Conservation (phyloP, 2,329 filamentous ascomycete species). For the Davidsoniella australis region DNA sequence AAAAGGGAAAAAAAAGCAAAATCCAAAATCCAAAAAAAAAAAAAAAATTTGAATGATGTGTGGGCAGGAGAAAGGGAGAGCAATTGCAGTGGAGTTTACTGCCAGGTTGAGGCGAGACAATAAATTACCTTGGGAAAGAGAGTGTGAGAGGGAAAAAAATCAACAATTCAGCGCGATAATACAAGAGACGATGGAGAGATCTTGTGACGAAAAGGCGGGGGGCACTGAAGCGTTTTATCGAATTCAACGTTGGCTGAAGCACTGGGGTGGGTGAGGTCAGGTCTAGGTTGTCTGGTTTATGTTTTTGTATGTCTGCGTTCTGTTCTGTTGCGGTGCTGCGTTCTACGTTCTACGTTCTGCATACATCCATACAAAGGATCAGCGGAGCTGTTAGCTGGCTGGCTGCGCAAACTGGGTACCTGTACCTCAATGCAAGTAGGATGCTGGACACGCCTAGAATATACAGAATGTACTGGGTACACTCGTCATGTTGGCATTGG, state of each 20-base stretch:
- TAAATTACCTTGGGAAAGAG: conserved; percentile 5
- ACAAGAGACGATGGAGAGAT: conserved; percentile 7
- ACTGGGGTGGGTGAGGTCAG: not conserved
- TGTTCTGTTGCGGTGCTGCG: too few species aligned
- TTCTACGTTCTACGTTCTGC: not conserved
- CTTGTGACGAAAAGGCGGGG: conserved; percentile 10
- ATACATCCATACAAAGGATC: not conserved
- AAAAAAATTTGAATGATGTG: not conserved
- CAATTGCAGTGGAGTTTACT: conserved; percentile 1
- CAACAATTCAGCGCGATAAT: conserved; percentile 4
- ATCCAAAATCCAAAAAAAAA: not conserved
- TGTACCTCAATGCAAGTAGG: too few species aligned
- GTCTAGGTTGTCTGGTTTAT: too few species aligned
- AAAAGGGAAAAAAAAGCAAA: not conserved
- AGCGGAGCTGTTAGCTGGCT: too few species aligned
- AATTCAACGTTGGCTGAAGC: conserved; percentile 6
- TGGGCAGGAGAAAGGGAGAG: not conserved
- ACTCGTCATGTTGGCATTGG: too few species aligned
- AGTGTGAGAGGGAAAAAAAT: not conserved
- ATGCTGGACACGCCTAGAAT: too few species aligned
- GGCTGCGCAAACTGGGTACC: too few species aligned
- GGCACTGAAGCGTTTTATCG: conserved; percentile 4
- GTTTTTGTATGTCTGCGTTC: too few species aligned
- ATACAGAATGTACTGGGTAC: too few species aligned
- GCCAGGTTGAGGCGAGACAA: not conserved